phyloP scores from a whole-genome alignment of 306 rosid genomes.

The Trifolium repens region DNA sequence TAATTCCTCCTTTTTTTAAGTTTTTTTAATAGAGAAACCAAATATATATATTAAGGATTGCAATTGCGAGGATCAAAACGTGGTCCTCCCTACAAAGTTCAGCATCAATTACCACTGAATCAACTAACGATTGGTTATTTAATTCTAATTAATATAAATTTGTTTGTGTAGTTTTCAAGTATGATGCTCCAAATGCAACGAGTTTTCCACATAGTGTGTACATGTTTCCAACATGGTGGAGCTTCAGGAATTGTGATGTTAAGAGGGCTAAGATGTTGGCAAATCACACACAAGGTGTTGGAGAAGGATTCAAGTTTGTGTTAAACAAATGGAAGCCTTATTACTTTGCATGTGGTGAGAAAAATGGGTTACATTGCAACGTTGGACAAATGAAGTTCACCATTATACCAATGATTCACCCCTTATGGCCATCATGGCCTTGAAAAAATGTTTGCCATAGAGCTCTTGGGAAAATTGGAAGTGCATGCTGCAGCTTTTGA shows the following conservation, averaged over 20 bases:
- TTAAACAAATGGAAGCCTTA: conserved; percentile 60
- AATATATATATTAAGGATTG: too few relatives aligned
- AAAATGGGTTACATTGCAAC: conserved; percentile 65
- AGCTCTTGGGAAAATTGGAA: background rate
- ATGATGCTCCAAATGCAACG: conserved; percentile 57
- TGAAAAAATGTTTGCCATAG: background rate
- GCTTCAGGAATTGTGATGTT: conserved; percentile 63
- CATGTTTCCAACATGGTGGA: conserved; percentile 47
- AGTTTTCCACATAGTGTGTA: conserved; percentile 67
- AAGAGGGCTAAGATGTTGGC: conserved; percentile 52
- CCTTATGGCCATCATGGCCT: conserved; percentile 44
- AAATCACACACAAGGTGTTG: conserved; percentile 52
- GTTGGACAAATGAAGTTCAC: conserved; percentile 70
- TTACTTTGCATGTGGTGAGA: conserved; percentile 70
- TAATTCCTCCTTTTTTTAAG: too few relatives aligned
- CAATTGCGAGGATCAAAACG: too few relatives aligned
- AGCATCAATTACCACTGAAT: too few relatives aligned
- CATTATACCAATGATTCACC: conserved; percentile 54
- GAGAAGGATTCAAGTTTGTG: conserved; percentile 62
- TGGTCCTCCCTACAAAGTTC: too few relatives aligned
- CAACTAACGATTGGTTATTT: too few relatives aligned
- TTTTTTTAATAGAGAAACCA: too few relatives aligned
- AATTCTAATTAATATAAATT: background rate
- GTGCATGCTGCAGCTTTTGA: background rate
- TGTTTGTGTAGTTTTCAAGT: conserved; percentile 64